Percentiles rank a stretch among this genome's conserved stretches.
Evolutionary conservation across 192 early-diverging fungal species (phyloP).

Genomic region (Gonapodya sp.): DNA sequence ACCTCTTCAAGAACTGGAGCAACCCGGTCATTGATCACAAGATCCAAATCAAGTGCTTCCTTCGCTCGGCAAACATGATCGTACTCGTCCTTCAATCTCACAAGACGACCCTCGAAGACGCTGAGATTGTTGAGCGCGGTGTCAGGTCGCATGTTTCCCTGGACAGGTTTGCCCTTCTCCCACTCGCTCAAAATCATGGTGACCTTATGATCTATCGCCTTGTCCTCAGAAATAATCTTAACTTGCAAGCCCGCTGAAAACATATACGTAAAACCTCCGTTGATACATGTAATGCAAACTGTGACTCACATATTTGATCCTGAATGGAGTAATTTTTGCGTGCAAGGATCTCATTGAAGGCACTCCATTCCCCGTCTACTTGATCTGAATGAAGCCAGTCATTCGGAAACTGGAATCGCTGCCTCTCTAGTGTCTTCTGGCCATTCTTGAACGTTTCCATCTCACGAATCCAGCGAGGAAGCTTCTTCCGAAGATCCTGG

Average conservation of each 20-base stretch:
- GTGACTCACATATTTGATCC: constrained; percentile 72
- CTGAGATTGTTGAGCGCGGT: constrained; percentile 69
- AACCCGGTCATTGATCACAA: constrained; percentile 53
- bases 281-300: not conserved
- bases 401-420: constrained; percentile 85
- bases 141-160: constrained; percentile 83
- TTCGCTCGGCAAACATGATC: constrained; percentile 83
- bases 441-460: constrained; percentile 80
- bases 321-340: constrained; percentile 87
- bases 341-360: constrained; percentile 86
- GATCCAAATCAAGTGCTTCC: constrained; percentile 84
- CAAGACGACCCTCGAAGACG: constrained; percentile 75
- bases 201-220: constrained; percentile 74
- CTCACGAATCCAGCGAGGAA: constrained; percentile 64
- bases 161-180: constrained; percentile 90
- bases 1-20: constrained; percentile 84
- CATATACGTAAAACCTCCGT: constrained; percentile 16
- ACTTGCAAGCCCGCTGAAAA: constrained; percentile 69
- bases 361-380: constrained; percentile 94
- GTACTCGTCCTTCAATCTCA: constrained; percentile 72
- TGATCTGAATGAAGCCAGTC: constrained; percentile 96
- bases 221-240: constrained; percentile 93
- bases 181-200: constrained; percentile 75
- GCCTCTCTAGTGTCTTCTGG: constrained; percentile 86
- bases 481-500: constrained; percentile 83